phyloP scores from a whole-genome alignment of 257 asterid species.

The Solanum stenotomum region DNA sequence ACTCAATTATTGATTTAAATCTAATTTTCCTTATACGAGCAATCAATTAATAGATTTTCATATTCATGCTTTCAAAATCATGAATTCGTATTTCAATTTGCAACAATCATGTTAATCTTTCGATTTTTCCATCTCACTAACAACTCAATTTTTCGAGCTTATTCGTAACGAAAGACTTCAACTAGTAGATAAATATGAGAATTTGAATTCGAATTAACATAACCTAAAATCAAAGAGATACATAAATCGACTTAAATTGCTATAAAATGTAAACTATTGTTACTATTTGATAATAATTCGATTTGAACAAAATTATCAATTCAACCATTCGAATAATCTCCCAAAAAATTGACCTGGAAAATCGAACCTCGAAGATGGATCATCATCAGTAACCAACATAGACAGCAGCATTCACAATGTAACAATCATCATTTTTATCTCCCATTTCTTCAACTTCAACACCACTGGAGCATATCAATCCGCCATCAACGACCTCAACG shows the following conservation, averaged over 20 bases:
- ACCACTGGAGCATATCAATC: constrained; percentile 87
- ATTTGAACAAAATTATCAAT: not conserved
- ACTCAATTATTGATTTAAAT: not conserved
- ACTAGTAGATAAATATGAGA: not conserved
- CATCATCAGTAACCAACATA: constrained; percentile 70
- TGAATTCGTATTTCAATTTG: not conserved
- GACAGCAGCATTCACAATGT: constrained; percentile 91
- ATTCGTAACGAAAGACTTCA: not conserved
- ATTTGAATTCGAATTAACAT: not conserved
- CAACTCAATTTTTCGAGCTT: not conserved
- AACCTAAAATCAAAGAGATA: not conserved
- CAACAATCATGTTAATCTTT: not conserved
- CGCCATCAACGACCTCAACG: constrained; percentile 87
- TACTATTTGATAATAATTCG: not conserved
- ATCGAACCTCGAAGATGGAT: not conserved
- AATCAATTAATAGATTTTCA: not conserved
- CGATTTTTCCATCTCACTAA: not conserved
- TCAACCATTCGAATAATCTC: not conserved
- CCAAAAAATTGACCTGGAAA: too few relatives aligned
- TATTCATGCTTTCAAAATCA: not conserved
- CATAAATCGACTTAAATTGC: not conserved
- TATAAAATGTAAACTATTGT: not conserved
- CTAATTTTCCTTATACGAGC: not conserved
- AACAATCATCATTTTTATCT: constrained; percentile 82
- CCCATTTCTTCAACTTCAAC: constrained; percentile 97